phyloP scores from a whole-genome alignment of 352 stramenopile genomes.

The Phytophthora cactorum region DNA sequence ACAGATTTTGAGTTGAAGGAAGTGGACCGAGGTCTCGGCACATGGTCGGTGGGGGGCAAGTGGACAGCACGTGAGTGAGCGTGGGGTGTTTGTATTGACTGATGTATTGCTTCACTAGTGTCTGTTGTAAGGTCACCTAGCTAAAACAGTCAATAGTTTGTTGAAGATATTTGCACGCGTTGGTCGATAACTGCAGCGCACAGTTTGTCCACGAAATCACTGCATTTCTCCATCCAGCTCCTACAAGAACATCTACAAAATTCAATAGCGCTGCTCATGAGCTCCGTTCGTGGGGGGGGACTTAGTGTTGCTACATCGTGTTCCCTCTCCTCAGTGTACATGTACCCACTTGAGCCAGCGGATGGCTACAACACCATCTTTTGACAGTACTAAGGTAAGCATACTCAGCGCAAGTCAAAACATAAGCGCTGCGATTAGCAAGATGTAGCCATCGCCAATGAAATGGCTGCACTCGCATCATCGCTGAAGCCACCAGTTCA shows the following conservation, averaged over 20 bases:
- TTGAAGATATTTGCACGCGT: conserved; percentile 8
- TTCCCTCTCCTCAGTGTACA: background rate
- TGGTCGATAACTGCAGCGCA: background rate
- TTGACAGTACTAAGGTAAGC: too few relatives aligned
- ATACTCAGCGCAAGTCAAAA: background rate
- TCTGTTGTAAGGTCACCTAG: background rate
- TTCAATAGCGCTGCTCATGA: background rate
- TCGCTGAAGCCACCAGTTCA: background rate
- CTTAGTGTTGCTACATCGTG: conserved; percentile 22
- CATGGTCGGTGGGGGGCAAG: conserved; percentile 1
- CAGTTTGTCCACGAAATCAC: background rate
- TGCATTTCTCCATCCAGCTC: too few relatives aligned
- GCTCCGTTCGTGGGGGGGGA: background rate
- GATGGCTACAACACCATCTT: conserved; percentile 14
- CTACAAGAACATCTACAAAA: background rate
- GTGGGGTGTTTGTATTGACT: conserved; percentile 6
- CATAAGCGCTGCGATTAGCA: conserved; percentile 17
- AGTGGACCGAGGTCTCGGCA: conserved; percentile 27
- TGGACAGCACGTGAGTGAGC: background rate
- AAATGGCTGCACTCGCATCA: background rate
- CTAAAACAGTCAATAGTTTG: background rate
- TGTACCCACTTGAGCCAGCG: conserved; percentile 17
- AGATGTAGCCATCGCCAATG: conserved; percentile 18
- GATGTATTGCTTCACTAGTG: background rate
- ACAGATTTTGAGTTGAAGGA: conserved; percentile 24